Evolutionary conservation across 192 early-diverging fungal species (phyloP).

Genomic region (Backusella morwellensis): DNA sequence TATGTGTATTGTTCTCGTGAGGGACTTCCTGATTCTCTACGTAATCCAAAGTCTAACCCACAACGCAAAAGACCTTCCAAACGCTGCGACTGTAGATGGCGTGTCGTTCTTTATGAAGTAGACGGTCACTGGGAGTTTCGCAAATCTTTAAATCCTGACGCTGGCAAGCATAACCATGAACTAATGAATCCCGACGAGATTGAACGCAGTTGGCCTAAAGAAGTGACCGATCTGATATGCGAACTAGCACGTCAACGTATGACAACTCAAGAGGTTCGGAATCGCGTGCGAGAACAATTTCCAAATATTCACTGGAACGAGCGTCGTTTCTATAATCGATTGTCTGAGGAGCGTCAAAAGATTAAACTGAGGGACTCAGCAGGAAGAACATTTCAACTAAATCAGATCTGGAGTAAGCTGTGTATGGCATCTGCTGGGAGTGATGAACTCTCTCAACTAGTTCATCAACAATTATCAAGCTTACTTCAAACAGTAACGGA

Average conservation of each 20-base stretch:
- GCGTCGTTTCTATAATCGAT: conserved; percentile 55
- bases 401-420: conserved; percentile 44
- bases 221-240: conserved; percentile 48
- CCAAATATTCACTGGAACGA: conserved; percentile 55
- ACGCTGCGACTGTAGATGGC: conserved; percentile 60
- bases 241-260: conserved; percentile 46
- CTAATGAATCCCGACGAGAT: conserved; percentile 53
- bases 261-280: conserved; percentile 42
- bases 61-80: conserved; percentile 55
- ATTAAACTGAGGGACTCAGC: conserved; percentile 48
- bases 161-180: conserved; percentile 54
- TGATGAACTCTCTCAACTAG: conserved; percentile 30
- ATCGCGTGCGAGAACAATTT: conserved; percentile 45
- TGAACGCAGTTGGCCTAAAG: conserved; percentile 49
- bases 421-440: conserved; percentile 37
- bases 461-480: not conserved
- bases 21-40: conserved; percentile 56
- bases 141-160: conserved; percentile 55
- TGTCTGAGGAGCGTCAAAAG: conserved; percentile 57
- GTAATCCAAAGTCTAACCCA: conserved; percentile 44
- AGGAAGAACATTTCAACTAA: conserved; percentile 42
- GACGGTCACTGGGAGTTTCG: conserved; percentile 54
- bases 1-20: conserved; percentile 62
- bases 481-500: conserved; percentile 11
- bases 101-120: conserved; percentile 54